Base-by-base conservation (phyloP, 2,329 filamentous ascomycete genomes). In the Colletotrichum spaethianum region DNA sequence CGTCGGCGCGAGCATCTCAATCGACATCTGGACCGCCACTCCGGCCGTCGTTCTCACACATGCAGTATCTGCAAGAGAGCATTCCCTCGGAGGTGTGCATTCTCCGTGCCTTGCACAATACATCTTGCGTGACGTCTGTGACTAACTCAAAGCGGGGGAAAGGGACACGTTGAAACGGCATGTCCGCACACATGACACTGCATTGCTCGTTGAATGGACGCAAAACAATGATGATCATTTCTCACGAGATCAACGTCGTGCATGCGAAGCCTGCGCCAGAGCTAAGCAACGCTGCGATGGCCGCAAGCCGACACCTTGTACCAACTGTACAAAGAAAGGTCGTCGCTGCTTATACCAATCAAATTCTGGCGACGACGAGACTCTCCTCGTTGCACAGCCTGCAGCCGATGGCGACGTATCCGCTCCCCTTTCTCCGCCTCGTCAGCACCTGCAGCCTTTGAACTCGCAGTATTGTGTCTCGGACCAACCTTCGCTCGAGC, bases 191-290 rank as follows among this genome's bases (percentile, higher is more conserved):
- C 46, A 50, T 50, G 46, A 23, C 8, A 50, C n/a, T 50, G n/a
- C 46, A 50, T 11, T 50, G 11, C 20, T 50, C 46, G 46, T 12
- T n/a, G 46, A 50, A 50, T 50, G 46, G 46, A 50, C 46, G 46
- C 46, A 23, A 12, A 50, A 50, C n/a, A 50, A 50, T 33, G 44
- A 52, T 20, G 59, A 50, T 4, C 20, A 40, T 0, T 9, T 16
- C 28, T 62, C 31, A 28, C 59, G 59, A 62, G 44, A 62, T 2
- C 59, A 62, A 18, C 59, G 59, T 62, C 59, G 59, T 40, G 59
- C 59, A 8, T 62, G 59, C 59, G 59, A 62, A 50, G 59, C 59
- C 31, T 62, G 59, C 44, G 59, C 42, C 59, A 62, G 11, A 52
- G 59, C 42, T 8, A 62, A 62, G 18, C 59, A 50, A 50, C 59